Evolutionary conservation across 1,284 basidiomycete genomes (phyloP).

Genomic region (Sanguinoderma infundibulare): DNA sequence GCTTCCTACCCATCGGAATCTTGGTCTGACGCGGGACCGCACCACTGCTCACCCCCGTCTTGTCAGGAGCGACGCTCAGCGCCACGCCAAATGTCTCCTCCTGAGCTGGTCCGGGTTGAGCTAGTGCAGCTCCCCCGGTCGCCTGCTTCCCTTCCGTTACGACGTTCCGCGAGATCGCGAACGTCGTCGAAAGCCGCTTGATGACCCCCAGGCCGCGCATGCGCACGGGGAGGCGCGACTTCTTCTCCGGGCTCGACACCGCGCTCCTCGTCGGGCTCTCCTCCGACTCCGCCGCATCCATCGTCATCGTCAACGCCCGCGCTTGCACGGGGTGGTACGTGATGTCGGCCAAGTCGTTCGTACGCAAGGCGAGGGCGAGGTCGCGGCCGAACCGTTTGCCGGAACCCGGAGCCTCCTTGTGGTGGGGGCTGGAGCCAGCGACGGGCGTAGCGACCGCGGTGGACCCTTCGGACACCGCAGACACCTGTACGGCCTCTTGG

Average conservation of each 20-base stretch:
- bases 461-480: background rate
- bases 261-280: background rate
- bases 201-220: constrained; percentile 27
- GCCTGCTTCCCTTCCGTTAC: constrained; percentile 31
- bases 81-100: background rate
- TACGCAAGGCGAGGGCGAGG: constrained; percentile 28
- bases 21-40: constrained; percentile 9
- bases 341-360: constrained; percentile 21
- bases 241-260: constrained; percentile 22
- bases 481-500: background rate
- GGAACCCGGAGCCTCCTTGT: constrained; percentile 12
- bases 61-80: constrained; percentile 1
- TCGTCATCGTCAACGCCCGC: background rate
- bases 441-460: background rate
- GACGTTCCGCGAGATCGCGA: constrained; percentile 29
- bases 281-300: background rate
- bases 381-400: constrained; percentile 21
- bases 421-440: constrained; percentile 8
- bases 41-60: background rate
- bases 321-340: constrained; percentile 5
- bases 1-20: constrained; percentile 22
- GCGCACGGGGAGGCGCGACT: constrained; percentile 31
- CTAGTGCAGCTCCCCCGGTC: background rate
- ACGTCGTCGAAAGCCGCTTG: constrained; percentile 30
- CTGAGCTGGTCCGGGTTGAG: background rate